Evolutionary conservation across 371 early-diverging fungal species (phyloP), one percentile per base, ranked within the genome.

Genomic region (Blakeslea trispora): DNA sequence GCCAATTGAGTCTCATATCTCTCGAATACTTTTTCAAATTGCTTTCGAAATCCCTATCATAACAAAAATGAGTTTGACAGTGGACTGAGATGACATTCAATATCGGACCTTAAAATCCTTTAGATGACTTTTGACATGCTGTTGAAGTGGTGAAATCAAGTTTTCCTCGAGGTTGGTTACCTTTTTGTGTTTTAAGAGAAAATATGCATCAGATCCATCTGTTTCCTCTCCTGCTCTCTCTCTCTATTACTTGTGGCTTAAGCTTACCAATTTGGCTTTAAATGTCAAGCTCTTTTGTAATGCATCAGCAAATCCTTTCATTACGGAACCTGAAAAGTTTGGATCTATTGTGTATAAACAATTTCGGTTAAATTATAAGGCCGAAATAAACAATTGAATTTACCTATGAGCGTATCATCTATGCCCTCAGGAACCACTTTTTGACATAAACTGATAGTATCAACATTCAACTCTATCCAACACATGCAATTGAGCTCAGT

Each of bases 1-100:
- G 69, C 65, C 5, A 83, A 57, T 14, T 83, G 82, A n/a, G 68
- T 64, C 61, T 88, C 89, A 57, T 86, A 86, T 34, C 66, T 62
- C 47, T 87, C 85, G 45, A 77, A 58, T 11, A 69, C 63, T 48
- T 76, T 76, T 46, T 85, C 83, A 60, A 69, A 79, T 23, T 64
- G 57, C 53, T 75, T 81, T 48, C 77, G 64, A 21, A 71, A 59
- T 1, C 74, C 69, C 64, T 68, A 47, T 7, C 22, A 19, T 17
- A 10, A 13, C 22, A 21, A 15, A n/a, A 21, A n/a, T n/a, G n/a
- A n/a, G n/a, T n/a, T n/a, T n/a, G n/a, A n/a, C n/a, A n/a, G n/a
- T n/a, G n/a, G n/a, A n/a, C n/a, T n/a, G n/a, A n/a, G n/a, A n/a
- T n/a, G n/a, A 55, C 22, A 31, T 22, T 14, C 11, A 24, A 9